phyloP scores from a whole-genome alignment of 179 eudicot genomes.

The Monotropa hypopitys region DNA sequence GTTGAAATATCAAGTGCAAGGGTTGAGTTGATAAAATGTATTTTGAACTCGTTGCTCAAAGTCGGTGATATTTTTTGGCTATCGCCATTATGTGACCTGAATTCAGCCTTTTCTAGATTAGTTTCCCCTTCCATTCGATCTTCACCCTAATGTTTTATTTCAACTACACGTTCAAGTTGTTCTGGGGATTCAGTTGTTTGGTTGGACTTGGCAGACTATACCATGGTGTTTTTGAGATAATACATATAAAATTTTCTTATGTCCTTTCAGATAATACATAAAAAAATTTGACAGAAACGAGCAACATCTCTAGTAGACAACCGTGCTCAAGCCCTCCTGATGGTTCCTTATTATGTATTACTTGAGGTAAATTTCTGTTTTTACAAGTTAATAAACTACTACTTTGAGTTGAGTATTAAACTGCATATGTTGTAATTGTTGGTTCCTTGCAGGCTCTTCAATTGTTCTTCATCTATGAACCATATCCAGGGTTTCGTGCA shows the following conservation, averaged over 20 bases:
- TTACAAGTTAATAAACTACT: not conserved
- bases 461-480: conserved; percentile 46
- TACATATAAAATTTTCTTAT: not conserved
- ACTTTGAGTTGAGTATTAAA: not conserved
- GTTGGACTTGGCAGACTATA: conserved; percentile 79
- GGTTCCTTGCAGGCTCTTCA: conserved; percentile 5
- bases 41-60: not conserved
- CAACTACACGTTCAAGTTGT: conserved; percentile 37
- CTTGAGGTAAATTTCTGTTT: conserved; percentile 15
- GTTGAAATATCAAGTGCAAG: too few relatives aligned
- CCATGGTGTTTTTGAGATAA: conserved; percentile 94
- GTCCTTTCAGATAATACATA: not conserved
- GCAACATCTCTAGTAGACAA: conserved; percentile 84
- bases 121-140: not conserved
- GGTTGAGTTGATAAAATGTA: not conserved
- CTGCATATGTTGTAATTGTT: not conserved
- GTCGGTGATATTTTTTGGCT: not conserved
- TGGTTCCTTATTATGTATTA: conserved; percentile 87
- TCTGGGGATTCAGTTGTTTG: conserved; percentile 58
- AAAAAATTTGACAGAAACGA: conserved; percentile 44
- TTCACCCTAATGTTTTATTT: conserved; percentile 1
- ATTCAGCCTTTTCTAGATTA: not conserved
- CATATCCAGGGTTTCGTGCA: conserved; percentile 67
- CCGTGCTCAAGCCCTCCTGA: conserved; percentile 69
- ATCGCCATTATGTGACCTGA: not conserved